Conservation (phyloP, 371 early-diverging fungal species). For the Mortierella sp. region DNA sequence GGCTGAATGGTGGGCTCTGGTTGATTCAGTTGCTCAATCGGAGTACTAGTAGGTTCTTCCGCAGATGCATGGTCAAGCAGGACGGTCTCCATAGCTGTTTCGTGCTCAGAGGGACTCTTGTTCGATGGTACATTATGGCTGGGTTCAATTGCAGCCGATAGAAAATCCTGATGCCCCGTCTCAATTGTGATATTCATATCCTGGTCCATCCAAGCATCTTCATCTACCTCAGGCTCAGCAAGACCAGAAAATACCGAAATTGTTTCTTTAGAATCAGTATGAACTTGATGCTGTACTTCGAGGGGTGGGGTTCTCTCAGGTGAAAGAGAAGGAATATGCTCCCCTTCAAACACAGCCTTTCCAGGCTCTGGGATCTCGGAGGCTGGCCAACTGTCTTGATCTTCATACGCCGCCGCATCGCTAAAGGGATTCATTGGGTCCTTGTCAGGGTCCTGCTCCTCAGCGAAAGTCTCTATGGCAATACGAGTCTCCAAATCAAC, state of each 20-base stretch:
- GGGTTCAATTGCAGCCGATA: background rate
- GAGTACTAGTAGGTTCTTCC: background rate
- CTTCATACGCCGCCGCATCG: constrained; percentile 37
- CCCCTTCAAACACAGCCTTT: too few species aligned
- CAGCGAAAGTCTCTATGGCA: background rate
- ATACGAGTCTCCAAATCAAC: background rate
- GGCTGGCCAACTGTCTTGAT: constrained; percentile 2
- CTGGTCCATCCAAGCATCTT: constrained; percentile 32
- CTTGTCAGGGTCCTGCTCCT: constrained; percentile 12
- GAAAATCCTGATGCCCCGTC: background rate
- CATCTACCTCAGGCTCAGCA: constrained; percentile 2
- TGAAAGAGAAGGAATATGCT: too few species aligned
- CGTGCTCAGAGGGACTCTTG: background rate
- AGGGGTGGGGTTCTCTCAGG: too few species aligned
- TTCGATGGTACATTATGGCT: background rate
- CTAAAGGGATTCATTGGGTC: constrained; percentile 45
- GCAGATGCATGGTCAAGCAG: background rate
- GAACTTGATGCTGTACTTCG: too few species aligned
- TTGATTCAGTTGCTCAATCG: constrained; percentile 13
- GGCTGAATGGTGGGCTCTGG: constrained; percentile 13
- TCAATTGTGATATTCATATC: constrained; percentile 4
- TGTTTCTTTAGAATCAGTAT: too few species aligned
- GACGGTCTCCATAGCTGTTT: background rate
- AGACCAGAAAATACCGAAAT: too few species aligned
- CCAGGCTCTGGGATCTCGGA: too few species aligned